Evolutionary conservation across 1,284 basidiomycete genomes (phyloP).

Genomic region (Leucoagaricus sp.): DNA sequence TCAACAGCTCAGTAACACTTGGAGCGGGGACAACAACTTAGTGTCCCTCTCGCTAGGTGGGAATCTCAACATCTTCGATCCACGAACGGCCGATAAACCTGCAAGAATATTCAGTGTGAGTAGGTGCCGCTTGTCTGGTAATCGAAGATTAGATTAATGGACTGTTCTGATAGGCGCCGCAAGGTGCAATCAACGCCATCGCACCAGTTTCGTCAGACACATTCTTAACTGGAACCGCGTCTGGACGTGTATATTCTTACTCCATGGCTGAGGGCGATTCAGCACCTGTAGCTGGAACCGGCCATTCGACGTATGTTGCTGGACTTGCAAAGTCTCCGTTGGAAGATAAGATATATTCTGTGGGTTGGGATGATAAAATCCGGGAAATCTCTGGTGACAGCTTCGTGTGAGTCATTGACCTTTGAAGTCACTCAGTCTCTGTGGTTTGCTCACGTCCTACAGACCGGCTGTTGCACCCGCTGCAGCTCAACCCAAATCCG

Average conservation of each 20-base stretch:
- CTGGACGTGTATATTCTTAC: conserved; percentile 79
- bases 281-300: conserved; percentile 56
- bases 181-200: conserved; percentile 77
- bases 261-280: conserved; percentile 48
- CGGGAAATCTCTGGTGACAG: conserved; percentile 55
- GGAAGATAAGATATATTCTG: conserved; percentile 61
- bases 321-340: conserved; percentile 54
- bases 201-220: conserved; percentile 50
- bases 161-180: conserved; percentile 60
- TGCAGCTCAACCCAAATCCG: conserved; percentile 71
- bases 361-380: conserved; percentile 82
- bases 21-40: conserved; percentile 72
- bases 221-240: conserved; percentile 83
- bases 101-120: conserved; percentile 63
- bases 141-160: background rate
- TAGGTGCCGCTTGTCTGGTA: background rate
- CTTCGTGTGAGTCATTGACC: conserved; percentile 55
- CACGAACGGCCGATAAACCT: conserved; percentile 61
- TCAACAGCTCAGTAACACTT: conserved; percentile 91
- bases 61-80: conserved; percentile 84
- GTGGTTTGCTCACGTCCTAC: conserved; percentile 12
- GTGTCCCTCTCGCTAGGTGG: conserved; percentile 88
- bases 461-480: conserved; percentile 52
- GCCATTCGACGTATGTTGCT: conserved; percentile 75
- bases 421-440: background rate